phyloP scores from a whole-genome alignment of 2,329 filamentous ascomycete genomes.

The Fusarium sp. region DNA sequence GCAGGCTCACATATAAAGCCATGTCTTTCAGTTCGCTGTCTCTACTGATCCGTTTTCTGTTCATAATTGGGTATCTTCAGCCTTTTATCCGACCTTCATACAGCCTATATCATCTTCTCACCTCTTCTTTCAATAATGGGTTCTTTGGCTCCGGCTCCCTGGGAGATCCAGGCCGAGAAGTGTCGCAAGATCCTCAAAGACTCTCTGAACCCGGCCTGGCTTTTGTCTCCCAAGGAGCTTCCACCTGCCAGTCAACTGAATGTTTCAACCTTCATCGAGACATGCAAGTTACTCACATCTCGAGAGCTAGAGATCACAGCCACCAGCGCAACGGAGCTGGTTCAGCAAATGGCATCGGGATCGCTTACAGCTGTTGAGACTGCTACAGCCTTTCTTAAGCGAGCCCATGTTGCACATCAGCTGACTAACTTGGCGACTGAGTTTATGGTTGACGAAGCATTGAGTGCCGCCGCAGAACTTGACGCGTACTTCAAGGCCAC shows the following conservation, averaged over 20 bases:
- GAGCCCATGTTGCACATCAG: constrained; percentile 39
- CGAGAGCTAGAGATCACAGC: constrained; percentile 14
- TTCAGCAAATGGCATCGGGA: constrained; percentile 6
- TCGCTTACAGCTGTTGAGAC: constrained; percentile 18
- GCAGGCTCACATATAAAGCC: no score
- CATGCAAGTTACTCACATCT: not conserved
- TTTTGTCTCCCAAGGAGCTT: constrained; percentile 15
- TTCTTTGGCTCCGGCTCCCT: not conserved
- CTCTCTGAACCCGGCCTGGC: constrained; percentile 20
- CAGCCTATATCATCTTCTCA: not conserved
- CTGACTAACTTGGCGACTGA: constrained; percentile 40
- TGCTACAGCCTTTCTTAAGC: constrained; percentile 34
- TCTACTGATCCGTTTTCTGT: not conserved
- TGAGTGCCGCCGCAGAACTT: constrained; percentile 20
- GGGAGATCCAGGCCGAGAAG: constrained; percentile 26
- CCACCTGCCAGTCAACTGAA: not conserved
- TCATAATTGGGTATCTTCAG: not conserved
- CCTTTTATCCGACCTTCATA: not conserved
- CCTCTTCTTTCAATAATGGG: not conserved
- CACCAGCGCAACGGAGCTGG: not conserved
- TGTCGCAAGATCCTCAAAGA: constrained; percentile 12
- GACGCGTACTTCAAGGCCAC: constrained; percentile 25
- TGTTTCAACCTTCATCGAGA: not conserved
- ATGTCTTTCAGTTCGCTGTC: no score
- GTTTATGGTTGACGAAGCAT: constrained; percentile 37